A percentile compares a stretch with the other conserved stretches of the same genome.
These are phyloP conservation scores for Intubia oerlemansii DNA, from an alignment of 2,329 filamentous ascomycete species.

Conservation along the genomic window DNA sequence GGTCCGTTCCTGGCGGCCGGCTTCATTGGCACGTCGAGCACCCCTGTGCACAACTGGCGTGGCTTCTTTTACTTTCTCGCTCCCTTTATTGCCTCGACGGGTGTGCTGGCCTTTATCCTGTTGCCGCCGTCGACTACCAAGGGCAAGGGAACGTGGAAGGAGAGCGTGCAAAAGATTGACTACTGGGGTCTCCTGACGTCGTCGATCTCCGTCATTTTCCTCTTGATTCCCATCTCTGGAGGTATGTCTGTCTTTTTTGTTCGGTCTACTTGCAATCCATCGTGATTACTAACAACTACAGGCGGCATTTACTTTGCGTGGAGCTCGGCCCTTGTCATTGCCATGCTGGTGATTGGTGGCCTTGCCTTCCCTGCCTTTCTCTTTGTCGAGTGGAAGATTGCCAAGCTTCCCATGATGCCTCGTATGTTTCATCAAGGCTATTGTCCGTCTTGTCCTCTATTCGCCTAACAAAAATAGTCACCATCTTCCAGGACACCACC, in stretches of 20 bases:
- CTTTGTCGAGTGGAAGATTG: conserved; percentile 5
- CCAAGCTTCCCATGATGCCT: conserved; percentile 7
- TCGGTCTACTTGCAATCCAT: too few relatives aligned
- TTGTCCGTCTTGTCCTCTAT: too few relatives aligned
- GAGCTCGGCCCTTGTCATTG: conserved; percentile 34
- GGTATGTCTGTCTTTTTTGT: too few relatives aligned
- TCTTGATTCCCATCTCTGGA: conserved; percentile 44
- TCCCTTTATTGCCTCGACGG: conserved; percentile 24
- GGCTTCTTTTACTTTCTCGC: conserved; percentile 25
- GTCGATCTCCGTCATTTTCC: conserved; percentile 31
- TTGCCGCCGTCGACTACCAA: conserved; percentile 21
- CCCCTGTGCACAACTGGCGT: conserved; percentile 22
- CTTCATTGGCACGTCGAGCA: conserved; percentile 14
- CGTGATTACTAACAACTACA: too few relatives aligned
- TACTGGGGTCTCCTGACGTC: conserved; percentile 32
- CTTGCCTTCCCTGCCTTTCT: conserved; percentile 4
- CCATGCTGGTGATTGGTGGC: conserved; percentile 22
- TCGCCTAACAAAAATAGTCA: too few relatives aligned
- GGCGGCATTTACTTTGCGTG: conserved; percentile 31
- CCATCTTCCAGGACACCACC: conserved; percentile 4
- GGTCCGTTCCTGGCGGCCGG: conserved; percentile 22
- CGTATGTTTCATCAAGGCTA: too few relatives aligned
- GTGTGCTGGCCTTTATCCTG: conserved; percentile 21
- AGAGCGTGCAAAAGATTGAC: conserved; percentile 33
- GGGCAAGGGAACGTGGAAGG: conserved; percentile 19